A percentile compares a stretch with the other conserved stretches of the same genome.
phyloP scores from a whole-genome alignment of 139 green algal species.

The Picochlorum sp. region DNA sequence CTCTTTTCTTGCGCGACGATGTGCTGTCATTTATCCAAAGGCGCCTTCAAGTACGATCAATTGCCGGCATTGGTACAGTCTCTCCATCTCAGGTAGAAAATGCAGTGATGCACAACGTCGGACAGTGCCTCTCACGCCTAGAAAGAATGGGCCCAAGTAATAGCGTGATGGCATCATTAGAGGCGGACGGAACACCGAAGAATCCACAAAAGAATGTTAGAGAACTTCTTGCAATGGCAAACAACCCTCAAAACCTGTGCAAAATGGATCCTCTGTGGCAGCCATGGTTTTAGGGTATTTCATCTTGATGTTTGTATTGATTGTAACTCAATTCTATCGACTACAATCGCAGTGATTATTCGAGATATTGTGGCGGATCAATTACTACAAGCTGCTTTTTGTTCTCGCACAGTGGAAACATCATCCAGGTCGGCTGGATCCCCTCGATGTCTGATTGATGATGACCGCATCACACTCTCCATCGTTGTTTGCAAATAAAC shows the following conservation, averaged over 20 bases:
- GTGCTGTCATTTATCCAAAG: constrained; percentile 32
- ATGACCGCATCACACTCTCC: too few species aligned
- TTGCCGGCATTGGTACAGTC: constrained; percentile 22
- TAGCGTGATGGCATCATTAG: constrained; percentile 6
- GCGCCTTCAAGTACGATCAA: constrained; percentile 12
- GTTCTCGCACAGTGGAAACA: too few species aligned
- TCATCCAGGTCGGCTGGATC: too few species aligned
- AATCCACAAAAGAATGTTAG: constrained; percentile 54
- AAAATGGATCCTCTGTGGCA: constrained; percentile 90
- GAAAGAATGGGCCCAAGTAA: constrained; percentile 9
- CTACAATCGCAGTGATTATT: too few species aligned
- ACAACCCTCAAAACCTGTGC: constrained; percentile 66
- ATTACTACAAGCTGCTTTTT: too few species aligned
- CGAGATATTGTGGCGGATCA: too few species aligned
- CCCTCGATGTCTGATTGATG: too few species aligned
- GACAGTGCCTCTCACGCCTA: constrained; percentile 8
- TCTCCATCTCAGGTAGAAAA: constrained; percentile 31
- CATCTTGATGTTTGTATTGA: too few species aligned
- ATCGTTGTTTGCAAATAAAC: too few species aligned
- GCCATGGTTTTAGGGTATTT: constrained; percentile 61
- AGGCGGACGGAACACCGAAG: not conserved
- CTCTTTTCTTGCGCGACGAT: constrained; percentile 61
- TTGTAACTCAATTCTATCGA: too few species aligned
- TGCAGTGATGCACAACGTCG: constrained; percentile 36
- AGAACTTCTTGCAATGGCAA: constrained; percentile 70